These are phyloP conservation scores for Thuja plicata DNA, from an alignment of 83 land plant genomes.

Conservation along the genomic window DNA sequence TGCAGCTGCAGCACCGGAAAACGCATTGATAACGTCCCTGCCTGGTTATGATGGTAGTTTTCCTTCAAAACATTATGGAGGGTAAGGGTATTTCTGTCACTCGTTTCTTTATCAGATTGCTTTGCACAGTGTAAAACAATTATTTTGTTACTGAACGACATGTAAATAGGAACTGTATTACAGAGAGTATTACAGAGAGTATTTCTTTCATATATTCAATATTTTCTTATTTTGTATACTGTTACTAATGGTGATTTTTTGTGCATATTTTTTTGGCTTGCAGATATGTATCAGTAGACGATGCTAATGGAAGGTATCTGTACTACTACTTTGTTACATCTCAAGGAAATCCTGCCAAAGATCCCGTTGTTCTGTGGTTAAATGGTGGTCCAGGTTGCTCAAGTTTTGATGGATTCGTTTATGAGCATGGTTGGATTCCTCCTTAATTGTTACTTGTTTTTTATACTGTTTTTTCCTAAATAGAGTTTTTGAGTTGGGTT, in stretches of 20 bases:
- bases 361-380: conserved; percentile 79
- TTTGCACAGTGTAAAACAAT: neutral
- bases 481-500: neutral
- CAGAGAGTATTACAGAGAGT: too few relatives aligned
- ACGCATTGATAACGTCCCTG: conserved; percentile 36
- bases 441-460: neutral
- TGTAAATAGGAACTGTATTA: neutral
- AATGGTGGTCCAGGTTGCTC: conserved; percentile 91
- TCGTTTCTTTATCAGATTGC: neutral
- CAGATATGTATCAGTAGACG: conserved; percentile 67
- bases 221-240: neutral
- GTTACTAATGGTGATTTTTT: neutral
- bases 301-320: conserved; percentile 43
- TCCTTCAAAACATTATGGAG: conserved; percentile 79
- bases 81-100: conserved; percentile 29
- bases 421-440: conserved; percentile 77
- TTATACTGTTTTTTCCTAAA: neutral
- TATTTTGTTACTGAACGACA: neutral
- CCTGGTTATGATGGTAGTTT: conserved; percentile 68
- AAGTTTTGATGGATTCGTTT: conserved; percentile 84
- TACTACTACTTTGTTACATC: conserved; percentile 76
- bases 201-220: neutral
- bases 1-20: conserved; percentile 44
- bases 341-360: conserved; percentile 47
- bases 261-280: conserved; percentile 15